phyloP scores from a whole-genome alignment of 805 yeast genomes.

The Candida sonorensis region DNA sequence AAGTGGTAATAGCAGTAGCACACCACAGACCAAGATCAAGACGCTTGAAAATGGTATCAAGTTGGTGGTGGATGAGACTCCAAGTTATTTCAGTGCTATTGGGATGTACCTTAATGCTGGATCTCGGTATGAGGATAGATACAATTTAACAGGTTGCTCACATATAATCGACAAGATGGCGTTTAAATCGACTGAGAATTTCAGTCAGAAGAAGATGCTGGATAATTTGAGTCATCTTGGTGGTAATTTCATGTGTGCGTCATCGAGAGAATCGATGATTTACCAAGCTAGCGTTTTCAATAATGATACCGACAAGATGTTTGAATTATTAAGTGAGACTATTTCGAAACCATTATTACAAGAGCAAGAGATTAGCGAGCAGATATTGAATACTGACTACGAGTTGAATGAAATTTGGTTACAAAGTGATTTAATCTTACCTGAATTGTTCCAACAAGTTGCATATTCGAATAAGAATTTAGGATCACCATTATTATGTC shows the following conservation, averaged over 20 bases:
- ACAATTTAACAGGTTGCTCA: slow-evolving; percentile 60
- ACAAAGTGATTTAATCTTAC: slow-evolving; percentile 79
- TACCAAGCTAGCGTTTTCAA: slow-evolving; percentile 95
- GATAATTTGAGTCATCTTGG: slow-evolving; percentile 74
- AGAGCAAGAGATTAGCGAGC: slow-evolving; percentile 66
- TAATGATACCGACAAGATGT: slow-evolving; percentile 73
- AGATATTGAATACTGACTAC: slow-evolving; percentile 64
- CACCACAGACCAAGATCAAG: slow-evolving; percentile 16
- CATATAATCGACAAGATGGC: slow-evolving; percentile 85
- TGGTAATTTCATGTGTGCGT: slow-evolving; percentile 90
- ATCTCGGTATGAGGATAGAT: slow-evolving; percentile 65
- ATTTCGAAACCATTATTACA: slow-evolving; percentile 64
- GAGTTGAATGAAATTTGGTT: slow-evolving; percentile 78
- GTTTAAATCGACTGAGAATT: slow-evolving; percentile 59
- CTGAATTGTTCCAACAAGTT: slow-evolving; percentile 82
- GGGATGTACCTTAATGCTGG: slow-evolving; percentile 92
- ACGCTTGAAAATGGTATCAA: slow-evolving; percentile 69
- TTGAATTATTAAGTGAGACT: slow-evolving; percentile 68
- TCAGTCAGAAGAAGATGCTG: slow-evolving; percentile 62
- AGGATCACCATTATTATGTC: slow-evolving; percentile 83
- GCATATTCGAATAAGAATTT: slow-evolving; percentile 70
- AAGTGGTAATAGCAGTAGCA: too few relatives aligned
- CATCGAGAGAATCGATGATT: slow-evolving; percentile 85
- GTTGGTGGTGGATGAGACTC: slow-evolving; percentile 77
- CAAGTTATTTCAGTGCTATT: slow-evolving; percentile 86